Evolutionary conservation across 202 grass and related monocot genomes (phyloP).

Genomic region (Digitaria exilis): DNA sequence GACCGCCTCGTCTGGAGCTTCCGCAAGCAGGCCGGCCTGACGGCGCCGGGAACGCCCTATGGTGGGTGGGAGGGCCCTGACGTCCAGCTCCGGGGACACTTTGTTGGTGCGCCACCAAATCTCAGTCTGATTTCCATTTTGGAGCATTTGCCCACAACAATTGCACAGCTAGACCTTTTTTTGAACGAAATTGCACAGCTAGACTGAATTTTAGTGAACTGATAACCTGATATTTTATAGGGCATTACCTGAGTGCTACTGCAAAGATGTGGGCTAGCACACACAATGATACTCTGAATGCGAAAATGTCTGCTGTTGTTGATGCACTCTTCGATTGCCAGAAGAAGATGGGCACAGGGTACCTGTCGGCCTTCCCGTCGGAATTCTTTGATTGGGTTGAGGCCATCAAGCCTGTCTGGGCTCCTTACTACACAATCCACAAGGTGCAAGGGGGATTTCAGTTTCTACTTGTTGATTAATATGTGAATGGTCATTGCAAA

Average conservation of each 20-base stretch:
- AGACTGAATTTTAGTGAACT: constrained; percentile 14
- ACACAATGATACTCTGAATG: constrained; percentile 66
- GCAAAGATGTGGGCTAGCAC: constrained; percentile 95
- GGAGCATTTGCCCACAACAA: neutral
- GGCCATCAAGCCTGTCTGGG: constrained; percentile 74
- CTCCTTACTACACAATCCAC: constrained; percentile 97
- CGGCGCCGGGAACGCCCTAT: constrained; percentile 53
- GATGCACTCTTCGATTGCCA: constrained; percentile 69
- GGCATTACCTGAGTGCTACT: constrained; percentile 87
- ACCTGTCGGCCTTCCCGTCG: constrained; percentile 85
- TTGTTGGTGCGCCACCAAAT: constrained; percentile 56
- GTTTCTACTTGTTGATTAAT: neutral
- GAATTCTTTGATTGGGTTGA: constrained; percentile 89
- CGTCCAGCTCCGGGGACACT: constrained; percentile 74
- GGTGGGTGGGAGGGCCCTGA: constrained; percentile 73
- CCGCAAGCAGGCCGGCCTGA: constrained; percentile 59
- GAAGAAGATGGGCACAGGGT: constrained; percentile 84
- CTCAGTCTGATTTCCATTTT: neutral
- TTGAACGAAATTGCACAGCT: neutral
- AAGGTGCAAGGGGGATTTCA: constrained; percentile 56
- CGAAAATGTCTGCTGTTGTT: constrained; percentile 62
- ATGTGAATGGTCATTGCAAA: neutral
- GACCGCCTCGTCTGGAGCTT: constrained; percentile 81
- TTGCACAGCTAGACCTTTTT: neutral
- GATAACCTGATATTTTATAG: constrained; percentile 46